These are phyloP conservation scores for Ambrosia trifida DNA, from an alignment of 129 eudicot species.

Conservation along the genomic window DNA sequence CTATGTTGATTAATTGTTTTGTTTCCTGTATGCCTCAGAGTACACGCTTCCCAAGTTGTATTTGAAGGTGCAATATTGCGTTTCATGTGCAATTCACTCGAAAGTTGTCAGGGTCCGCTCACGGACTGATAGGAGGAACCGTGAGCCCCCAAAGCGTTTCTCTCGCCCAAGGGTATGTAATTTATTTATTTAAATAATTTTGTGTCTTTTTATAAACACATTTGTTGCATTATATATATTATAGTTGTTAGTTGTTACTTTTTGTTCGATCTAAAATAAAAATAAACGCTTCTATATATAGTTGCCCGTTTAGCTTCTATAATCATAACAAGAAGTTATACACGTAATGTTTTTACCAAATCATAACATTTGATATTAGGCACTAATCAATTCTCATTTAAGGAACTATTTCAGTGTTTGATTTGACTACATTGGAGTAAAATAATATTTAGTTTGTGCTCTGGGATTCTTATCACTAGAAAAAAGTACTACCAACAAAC, in stretches of 20 bases:
- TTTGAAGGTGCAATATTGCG: constrained; percentile 76
- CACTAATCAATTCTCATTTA: neutral
- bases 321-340: neutral
- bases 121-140: constrained; percentile 64
- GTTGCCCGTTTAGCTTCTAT: neutral
- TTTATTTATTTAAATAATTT: neutral
- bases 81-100: constrained; percentile 88
- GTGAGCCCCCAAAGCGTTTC: constrained; percentile 88
- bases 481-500: no score
- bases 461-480: neutral
- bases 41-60: constrained; percentile 80
- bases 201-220: no score
- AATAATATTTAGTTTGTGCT: neutral
- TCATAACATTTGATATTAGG: no score
- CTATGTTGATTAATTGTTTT: neutral
- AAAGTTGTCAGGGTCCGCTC: constrained; percentile 77
- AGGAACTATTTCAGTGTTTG: no score
- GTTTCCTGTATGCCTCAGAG: constrained; percentile 26
- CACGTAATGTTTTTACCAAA: no score
- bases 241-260: neutral
- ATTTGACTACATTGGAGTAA: no score
- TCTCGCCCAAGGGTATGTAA: constrained; percentile 68
- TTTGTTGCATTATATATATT: neutral
- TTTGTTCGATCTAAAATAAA: neutral
- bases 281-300: neutral